A percentile compares a stretch with the other conserved stretches of the same genome.
These are phyloP conservation scores for Ceratobasidium papillatum DNA, from an alignment of 1,284 basidiomycete genomes.

Conservation along the genomic window DNA sequence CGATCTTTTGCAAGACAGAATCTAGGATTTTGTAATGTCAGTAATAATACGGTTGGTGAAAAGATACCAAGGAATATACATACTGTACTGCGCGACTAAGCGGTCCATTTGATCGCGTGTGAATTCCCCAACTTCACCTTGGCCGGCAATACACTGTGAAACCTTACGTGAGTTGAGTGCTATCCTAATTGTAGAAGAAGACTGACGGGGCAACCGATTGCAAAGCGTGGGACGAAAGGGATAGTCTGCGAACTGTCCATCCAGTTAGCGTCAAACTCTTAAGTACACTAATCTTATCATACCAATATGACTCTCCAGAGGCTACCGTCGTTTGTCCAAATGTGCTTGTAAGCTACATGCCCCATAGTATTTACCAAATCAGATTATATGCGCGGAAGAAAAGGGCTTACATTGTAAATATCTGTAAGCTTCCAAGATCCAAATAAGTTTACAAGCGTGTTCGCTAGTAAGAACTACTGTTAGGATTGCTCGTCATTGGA, in stretches of 20 bases:
- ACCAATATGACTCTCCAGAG: constrained; percentile 49
- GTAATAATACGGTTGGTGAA: no score
- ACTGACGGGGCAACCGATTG: constrained; percentile 51
- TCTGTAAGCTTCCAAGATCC: constrained; percentile 52
- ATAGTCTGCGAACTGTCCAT: constrained; percentile 46
- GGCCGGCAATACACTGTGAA: constrained; percentile 1
- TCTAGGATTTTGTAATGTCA: no score
- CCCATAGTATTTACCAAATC: not conserved
- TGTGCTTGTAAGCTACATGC: not conserved
- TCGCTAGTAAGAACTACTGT: constrained; percentile 1
- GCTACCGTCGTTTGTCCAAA: constrained; percentile 1
- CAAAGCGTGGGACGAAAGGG: constrained; percentile 45
- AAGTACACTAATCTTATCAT: constrained; percentile 3
- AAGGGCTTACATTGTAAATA: constrained; percentile 50
- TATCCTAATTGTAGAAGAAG: not conserved
- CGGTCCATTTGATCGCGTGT: constrained; percentile 52
- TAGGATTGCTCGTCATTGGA: constrained; percentile 34
- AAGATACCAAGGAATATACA: no score
- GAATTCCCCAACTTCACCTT: constrained; percentile 51
- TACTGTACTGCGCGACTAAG: constrained; percentile 50
- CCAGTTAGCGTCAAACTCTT: not conserved
- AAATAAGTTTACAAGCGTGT: constrained; percentile 46
- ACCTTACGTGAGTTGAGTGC: not conserved
- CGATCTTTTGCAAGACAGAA: constrained; percentile 49
- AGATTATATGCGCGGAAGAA: not conserved